Conservation (phyloP, 495 filamentous ascomycete genomes). For the Cercophora samala region DNA sequence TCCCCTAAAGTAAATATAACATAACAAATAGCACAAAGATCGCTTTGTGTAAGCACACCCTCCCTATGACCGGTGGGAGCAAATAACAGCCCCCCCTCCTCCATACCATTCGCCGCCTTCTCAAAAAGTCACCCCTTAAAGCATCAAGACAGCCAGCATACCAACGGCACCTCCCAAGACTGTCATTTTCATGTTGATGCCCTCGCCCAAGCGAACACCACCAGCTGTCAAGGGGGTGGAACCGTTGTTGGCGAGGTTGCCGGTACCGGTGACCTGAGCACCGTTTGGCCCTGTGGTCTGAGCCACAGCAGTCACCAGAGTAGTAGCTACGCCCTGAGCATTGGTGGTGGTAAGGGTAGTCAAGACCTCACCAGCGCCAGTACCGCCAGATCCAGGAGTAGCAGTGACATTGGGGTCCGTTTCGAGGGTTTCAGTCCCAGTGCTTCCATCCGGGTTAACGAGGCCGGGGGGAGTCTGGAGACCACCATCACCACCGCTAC, state of each 20-base stretch:
- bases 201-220: neutral
- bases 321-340: neutral
- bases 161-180: constrained; percentile 4
- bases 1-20: neutral
- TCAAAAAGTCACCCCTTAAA: constrained; percentile 4
- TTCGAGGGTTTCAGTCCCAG: neutral
- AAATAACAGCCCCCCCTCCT: neutral
- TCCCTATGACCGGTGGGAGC: neutral
- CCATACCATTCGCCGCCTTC: neutral
- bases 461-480: neutral
- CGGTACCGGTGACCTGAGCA: neutral
- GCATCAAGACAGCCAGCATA: constrained; percentile 3
- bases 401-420: neutral
- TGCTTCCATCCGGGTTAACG: neutral
- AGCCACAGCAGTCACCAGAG: constrained; percentile 8
- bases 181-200: neutral
- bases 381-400: neutral
- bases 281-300: neutral
- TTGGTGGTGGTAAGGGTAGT: constrained; percentile 6
- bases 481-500: neutral
- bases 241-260: neutral
- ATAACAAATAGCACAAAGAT: neutral
- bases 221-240: neutral
- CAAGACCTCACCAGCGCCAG: neutral
- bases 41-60: neutral